phyloP scores from a whole-genome alignment of 768 basidiomycete genomes.

The Tephrocybe sp. region DNA sequence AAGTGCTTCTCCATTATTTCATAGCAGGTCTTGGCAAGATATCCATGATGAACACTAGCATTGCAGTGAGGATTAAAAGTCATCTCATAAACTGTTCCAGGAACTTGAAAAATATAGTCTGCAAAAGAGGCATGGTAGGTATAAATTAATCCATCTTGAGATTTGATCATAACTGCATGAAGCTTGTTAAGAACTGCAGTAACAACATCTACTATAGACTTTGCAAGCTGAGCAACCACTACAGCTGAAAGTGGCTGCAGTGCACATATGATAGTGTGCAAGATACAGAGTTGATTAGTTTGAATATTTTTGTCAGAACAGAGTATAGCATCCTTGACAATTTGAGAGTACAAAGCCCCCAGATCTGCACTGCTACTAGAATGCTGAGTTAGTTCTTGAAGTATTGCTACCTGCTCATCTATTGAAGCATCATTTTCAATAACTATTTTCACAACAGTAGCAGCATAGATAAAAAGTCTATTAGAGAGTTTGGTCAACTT shows the following conservation, averaged over 20 bases:
- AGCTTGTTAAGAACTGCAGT: background rate
- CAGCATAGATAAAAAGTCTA: background rate
- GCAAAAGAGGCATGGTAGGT: constrained; percentile 2
- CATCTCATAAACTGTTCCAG: too few relatives aligned
- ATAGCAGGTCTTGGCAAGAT: background rate
- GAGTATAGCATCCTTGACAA: background rate
- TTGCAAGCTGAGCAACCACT: background rate
- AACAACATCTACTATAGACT: background rate
- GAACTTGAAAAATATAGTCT: background rate
- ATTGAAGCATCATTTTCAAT: background rate
- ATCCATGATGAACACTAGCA: background rate
- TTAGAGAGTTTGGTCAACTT: background rate
- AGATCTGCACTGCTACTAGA: background rate
- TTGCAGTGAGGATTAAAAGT: background rate
- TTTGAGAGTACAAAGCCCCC: background rate
- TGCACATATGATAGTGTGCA: constrained; percentile 5
- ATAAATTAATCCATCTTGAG: background rate
- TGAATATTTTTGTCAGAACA: background rate
- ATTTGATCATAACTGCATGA: background rate
- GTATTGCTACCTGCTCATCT: background rate
- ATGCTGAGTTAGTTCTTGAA: background rate
- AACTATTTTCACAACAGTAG: too few relatives aligned
- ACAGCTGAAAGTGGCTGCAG: background rate
- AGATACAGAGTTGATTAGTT: background rate
- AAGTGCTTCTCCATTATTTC: too few relatives aligned